Evolutionary conservation across 768 basidiomycete species (phyloP), one percentile per base, ranked within the genome.

Genomic region (Lenzites betulinus): DNA sequence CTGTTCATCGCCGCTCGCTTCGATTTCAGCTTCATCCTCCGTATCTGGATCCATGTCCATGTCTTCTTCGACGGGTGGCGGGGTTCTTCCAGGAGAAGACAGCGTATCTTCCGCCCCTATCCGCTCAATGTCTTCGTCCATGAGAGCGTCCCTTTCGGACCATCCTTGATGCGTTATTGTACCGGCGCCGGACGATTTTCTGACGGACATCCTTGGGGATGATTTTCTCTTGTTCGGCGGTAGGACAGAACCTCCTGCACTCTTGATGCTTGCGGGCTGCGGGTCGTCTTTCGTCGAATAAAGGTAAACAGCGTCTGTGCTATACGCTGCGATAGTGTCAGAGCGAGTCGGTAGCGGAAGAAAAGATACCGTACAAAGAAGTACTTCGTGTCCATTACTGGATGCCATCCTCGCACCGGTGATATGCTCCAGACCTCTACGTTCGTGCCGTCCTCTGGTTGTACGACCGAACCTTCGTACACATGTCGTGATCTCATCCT

Each of bases 391-490:
- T 22, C 89, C 89, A 73, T 89, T 92, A 50, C 76, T 76, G 30
- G 77, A 66, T 16, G 89, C 86, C 79, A 92, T 87, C 42, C 86
- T 79, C n/a, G 83, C 82, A 20, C 90, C 90, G 33, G 89, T 92
- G 48, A 92, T 83, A 69, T 92, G 87, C n/a, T 86, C 85, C 20
- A 69, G 66, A 42, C 77, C 75, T 58, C 62, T 73, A 11, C 60
- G 68, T 55, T 79, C 77, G 42, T 73, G 73, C 36, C 64, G 66
- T 2, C 72, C 73, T 3, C 76, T 69, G 8, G 70, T 63, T 63
- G 64, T 43, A 23, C 88, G 77, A 12, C 90, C 92, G 70, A 95
- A 92, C 30, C 86, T 83, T 56, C 93, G 82, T 20, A 95, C 90
- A 69, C 93, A 95, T 12, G 88, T 88, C 2, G 90, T 90, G 48